Evolutionary conservation across 257 asterid genomes (phyloP), one percentile per base, ranked within the genome.

Genomic region (Lycium ferocissimum): DNA sequence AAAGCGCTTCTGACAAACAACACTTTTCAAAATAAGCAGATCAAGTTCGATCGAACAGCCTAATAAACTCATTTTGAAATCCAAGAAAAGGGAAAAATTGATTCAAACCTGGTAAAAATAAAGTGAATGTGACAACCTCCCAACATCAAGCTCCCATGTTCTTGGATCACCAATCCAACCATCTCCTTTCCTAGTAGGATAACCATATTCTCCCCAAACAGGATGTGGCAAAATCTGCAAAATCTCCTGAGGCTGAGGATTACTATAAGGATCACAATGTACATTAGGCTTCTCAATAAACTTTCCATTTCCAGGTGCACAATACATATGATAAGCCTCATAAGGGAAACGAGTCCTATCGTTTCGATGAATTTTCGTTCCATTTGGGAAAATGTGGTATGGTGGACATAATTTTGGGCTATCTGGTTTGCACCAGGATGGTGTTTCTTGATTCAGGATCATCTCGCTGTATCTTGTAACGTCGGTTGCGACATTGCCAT

Each of bases 191-290:
- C 66, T 88, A 0, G 94, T 91, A 6, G 98, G 96, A 72, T 93
- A 95, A 1, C 98, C 98, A 79, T 95, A 95, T 11, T 85, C 91
- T 1, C 92, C 98, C 98, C 98, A 94, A 72, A 89, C 97, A 13
- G 96, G 93, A 66, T 95, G 97, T n/a, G 98, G 98, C 87, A 93
- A 80, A 71, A 93, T 89, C 87, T 95, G 98, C 86, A 95, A 7
- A 54, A 95, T 95, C 90, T 95, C 98, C 69, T 93, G 98, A 80
- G 98, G 91, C 67, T 93, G 98, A 73, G 98, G 98, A 86, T 95
- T 95, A 78, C 98, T 95, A 26, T 85, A 95, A 1, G 97, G 95
- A 84, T 95, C 98, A 86, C 98, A 95, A 87, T 85, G 12, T 2
- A 9, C 83, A 75, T 87, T 84, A 54, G 98, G 98, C 14, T 63